Base-by-base conservation (phyloP, 2,329 filamentous ascomycete genomes). In the Trichoderma sp. region DNA sequence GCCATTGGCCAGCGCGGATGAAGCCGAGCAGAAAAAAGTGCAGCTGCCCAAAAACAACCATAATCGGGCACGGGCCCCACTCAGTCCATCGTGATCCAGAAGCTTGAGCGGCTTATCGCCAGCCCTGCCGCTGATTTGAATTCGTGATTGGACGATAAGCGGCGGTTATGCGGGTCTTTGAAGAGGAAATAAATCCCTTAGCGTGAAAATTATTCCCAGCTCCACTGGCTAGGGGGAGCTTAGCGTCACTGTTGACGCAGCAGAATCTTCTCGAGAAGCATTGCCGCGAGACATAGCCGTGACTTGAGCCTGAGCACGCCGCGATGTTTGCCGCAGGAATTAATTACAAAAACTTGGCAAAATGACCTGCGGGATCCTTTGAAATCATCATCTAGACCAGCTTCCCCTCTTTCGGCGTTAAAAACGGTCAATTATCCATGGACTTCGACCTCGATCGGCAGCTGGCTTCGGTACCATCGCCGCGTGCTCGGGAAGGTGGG, bases 1-100 rank as follows among this genome's bases (percentile, higher is more conserved):
- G 67, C 34, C 28, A 69, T 69, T 69, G 67, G 67, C 39, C 30
- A 23, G 12, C 43, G 28, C 67, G 67, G 67, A 69, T 69, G 55
- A 28, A 69, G 57, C 67, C 67, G 67, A 69, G 17, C 9, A 36
- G 13, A 61, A 36, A 53, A 28, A 36, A 8, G 13, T 32, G 30
- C 57, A 59, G 57, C 47, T 57, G 66, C 55, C 66, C 55, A 34
- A 28, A 62, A 61, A 36, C 67, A 62, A 62, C 39, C 43, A 69
- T 28, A 69, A 59, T 34, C 13, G 34, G 39, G 20, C 20, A 23
- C 28, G n/a, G 15, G 50, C 64, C 32, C 67, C 67, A 61, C 57
- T 39, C 23, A 20, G 20, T 23, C 47, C 47, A 53, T 53, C 47
- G 28, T 30, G 20, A 30, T 39, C 9, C 50, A 39, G 34, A 43